These are phyloP conservation scores for Phytopythium mirpurense DNA, from an alignment of 352 stramenopile species.

Conservation along the genomic window DNA sequence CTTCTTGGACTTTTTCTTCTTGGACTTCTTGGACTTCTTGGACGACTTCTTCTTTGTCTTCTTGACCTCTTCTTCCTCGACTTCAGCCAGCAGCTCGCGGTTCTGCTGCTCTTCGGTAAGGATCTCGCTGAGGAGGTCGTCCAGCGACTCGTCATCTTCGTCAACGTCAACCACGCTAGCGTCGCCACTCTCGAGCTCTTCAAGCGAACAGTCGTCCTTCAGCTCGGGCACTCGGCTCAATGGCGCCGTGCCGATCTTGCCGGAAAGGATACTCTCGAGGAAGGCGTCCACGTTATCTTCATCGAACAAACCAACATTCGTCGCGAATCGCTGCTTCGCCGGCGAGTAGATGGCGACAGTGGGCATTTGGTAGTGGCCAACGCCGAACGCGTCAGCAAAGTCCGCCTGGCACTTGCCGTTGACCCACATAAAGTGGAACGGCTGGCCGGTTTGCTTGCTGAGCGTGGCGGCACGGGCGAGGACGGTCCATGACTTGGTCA, in stretches of 20 bases:
- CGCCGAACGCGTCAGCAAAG: conserved; percentile 62
- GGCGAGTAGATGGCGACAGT: conserved; percentile 71
- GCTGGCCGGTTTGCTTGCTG: conserved; percentile 46
- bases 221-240: conserved; percentile 35
- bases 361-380: conserved; percentile 72
- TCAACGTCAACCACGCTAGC: conserved; percentile 11
- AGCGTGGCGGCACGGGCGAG: conserved; percentile 37
- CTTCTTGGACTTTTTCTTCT: conserved; percentile 42
- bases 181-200: conserved; percentile 33
- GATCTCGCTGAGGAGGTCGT: conserved; percentile 71
- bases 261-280: conserved; percentile 58
- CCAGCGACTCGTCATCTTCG: conserved; percentile 54
- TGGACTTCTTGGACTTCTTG: conserved; percentile 25
- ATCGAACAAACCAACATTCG: conserved; percentile 64
- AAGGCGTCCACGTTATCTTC: conserved; percentile 49
- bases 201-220: conserved; percentile 40
- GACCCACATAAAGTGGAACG: conserved; percentile 72
- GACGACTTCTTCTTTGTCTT: conserved; percentile 21
- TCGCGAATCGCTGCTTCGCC: conserved; percentile 65
- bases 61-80: conserved; percentile 33
- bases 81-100: conserved; percentile 42
- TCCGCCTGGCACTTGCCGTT: conserved; percentile 71
- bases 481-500: conserved; percentile 35
- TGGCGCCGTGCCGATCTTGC: conserved; percentile 52
- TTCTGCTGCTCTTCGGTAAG: conserved; percentile 61